Conservation (phyloP, 2,329 filamentous ascomycete species). For the Penicillium rolfsii region DNA sequence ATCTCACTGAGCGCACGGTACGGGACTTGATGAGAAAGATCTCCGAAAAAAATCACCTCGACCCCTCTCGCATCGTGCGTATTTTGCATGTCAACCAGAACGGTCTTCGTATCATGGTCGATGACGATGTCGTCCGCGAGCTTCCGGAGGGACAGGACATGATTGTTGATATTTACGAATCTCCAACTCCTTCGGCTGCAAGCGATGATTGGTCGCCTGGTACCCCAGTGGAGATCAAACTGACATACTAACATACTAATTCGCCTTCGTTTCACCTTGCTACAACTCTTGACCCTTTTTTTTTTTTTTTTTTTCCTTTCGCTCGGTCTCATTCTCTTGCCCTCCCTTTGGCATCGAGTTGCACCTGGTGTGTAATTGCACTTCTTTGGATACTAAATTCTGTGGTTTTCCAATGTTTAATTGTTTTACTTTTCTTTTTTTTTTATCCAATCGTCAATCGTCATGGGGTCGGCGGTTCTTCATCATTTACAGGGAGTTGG, state of each 20-base stretch:
- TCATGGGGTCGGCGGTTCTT: conserved; percentile 25
- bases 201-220: conserved; percentile 14
- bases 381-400: conserved; percentile 11
- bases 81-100: conserved; percentile 72
- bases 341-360: conserved; percentile 3
- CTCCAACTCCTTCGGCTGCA: conserved; percentile 14
- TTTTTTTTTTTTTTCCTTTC: background rate
- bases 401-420: background rate
- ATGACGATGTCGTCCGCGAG: conserved; percentile 84
- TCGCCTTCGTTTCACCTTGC: conserved; percentile 28
- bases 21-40: conserved; percentile 74
- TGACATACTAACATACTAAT: conserved; percentile 51
- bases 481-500: conserved; percentile 37
- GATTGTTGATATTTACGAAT: conserved; percentile 69
- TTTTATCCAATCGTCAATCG: conserved; percentile 13
- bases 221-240: conserved; percentile 53
- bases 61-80: conserved; percentile 70
- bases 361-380: conserved; percentile 15
- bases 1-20: conserved; percentile 75
- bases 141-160: conserved; percentile 91
- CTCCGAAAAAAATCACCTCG: conserved; percentile 78
- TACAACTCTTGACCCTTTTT: background rate
- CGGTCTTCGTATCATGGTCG: conserved; percentile 81
- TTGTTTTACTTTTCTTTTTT: conserved; percentile 10
- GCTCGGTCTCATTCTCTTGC: background rate